Conservation (phyloP, 2,329 filamentous ascomycete genomes). For the Daldinia sp. region DNA sequence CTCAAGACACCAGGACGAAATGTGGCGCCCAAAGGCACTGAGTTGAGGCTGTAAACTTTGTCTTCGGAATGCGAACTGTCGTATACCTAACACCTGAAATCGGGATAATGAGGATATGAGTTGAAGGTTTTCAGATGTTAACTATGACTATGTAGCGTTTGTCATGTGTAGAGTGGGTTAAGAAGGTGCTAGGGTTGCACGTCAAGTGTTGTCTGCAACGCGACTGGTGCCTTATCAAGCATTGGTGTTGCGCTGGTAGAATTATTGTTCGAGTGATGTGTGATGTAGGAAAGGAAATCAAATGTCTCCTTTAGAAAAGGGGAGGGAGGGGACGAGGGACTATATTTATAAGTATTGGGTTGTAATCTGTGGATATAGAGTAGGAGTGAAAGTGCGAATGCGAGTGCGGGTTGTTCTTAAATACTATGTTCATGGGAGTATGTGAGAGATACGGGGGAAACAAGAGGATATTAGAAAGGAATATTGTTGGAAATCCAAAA, state of each 20-base stretch:
- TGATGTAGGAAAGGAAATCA: background rate
- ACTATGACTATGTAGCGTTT: background rate
- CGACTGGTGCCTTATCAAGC: background rate
- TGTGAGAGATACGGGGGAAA: too few relatives aligned
- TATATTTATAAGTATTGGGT: too few relatives aligned
- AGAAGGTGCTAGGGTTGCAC: background rate
- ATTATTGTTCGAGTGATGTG: background rate
- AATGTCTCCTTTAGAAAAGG: too few relatives aligned
- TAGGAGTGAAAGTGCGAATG: too few relatives aligned
- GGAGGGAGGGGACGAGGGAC: too few relatives aligned
- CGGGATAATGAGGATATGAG: background rate
- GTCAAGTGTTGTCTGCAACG: background rate
- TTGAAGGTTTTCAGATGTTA: background rate
- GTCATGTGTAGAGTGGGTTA: background rate
- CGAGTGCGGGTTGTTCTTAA: too few relatives aligned
- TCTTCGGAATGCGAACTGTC: constrained; percentile 14
- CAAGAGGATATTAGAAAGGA: too few relatives aligned
- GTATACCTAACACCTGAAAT: background rate
- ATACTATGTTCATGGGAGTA: too few relatives aligned
- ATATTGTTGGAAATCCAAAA: too few relatives aligned
- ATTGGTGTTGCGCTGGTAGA: background rate
- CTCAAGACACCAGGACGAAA: background rate
- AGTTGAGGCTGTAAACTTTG: constrained; percentile 34
- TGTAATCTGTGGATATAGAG: too few relatives aligned
- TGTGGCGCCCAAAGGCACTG: constrained; percentile 20